Conservation (phyloP, 2,329 filamentous ascomycete genomes). For the Xylariales sp. region DNA sequence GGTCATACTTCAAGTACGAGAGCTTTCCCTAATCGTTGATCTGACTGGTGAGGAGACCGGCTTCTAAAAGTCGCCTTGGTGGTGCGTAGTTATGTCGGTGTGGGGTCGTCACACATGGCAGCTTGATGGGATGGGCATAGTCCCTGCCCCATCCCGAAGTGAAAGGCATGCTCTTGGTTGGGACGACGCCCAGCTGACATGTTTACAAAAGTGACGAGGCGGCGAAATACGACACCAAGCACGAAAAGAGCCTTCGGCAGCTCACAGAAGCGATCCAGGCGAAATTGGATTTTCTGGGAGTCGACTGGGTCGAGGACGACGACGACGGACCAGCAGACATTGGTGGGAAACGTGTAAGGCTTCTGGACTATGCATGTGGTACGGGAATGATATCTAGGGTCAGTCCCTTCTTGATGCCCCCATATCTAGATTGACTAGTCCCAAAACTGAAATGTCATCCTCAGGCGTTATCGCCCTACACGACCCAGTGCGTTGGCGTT, state of each 20-base stretch:
- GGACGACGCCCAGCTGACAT: too few species aligned
- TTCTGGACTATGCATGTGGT: constrained; percentile 75
- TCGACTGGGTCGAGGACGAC: constrained; percentile 45
- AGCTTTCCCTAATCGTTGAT: too few species aligned
- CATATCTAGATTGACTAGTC: constrained; percentile 1
- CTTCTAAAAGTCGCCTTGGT: constrained; percentile 47
- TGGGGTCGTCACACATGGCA: too few species aligned
- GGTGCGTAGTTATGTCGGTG: too few species aligned
- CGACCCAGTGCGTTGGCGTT: constrained; percentile 60
- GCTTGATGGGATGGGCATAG: too few species aligned
- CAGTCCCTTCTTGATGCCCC: constrained; percentile 19
- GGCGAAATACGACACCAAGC: constrained; percentile 31
- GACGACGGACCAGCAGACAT: constrained; percentile 18
- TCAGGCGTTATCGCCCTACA: constrained; percentile 56
- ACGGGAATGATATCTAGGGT: constrained; percentile 63
- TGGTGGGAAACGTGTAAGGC: constrained; percentile 35
- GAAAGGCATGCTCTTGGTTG: too few species aligned
- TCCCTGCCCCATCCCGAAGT: too few species aligned
- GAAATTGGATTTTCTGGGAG: constrained; percentile 57
- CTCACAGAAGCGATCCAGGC: constrained; percentile 51
- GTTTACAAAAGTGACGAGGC: constrained; percentile 10
- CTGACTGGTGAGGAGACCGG: constrained; percentile 26
- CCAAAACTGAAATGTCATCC: neutral
- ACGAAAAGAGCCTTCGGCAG: constrained; percentile 46
- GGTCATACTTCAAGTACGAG: constrained; percentile 12